Percentiles rank a stretch among this genome's conserved stretches.
Evolutionary conservation across 495 filamentous ascomycete species (phyloP).

Genomic region (Achaetomiella virescens): DNA sequence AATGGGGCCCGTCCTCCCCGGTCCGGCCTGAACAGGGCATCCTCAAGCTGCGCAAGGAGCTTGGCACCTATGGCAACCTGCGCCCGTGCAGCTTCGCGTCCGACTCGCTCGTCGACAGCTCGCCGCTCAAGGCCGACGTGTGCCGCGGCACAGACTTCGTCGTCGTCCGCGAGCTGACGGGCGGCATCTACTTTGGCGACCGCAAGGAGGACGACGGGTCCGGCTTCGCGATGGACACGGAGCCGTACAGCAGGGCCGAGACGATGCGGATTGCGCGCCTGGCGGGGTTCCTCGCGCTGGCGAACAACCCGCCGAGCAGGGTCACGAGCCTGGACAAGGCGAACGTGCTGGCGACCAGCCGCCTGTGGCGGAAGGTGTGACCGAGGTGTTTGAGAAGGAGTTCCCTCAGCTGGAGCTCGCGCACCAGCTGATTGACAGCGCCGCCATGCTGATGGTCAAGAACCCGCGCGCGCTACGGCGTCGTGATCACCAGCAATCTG

Average conservation of each 20-base stretch:
- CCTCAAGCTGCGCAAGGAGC: conserved; percentile 86
- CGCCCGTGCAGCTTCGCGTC: conserved; percentile 96
- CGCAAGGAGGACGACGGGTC: conserved; percentile 75
- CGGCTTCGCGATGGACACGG: conserved; percentile 78
- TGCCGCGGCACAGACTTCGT: conserved; percentile 89
- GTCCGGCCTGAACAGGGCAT: conserved; percentile 94
- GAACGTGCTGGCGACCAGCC: conserved; percentile 85
- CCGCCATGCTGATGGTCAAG: conserved; percentile 97
- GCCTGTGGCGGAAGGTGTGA: conserved; percentile 86
- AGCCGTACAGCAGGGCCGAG: conserved; percentile 81
- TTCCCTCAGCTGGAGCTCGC: conserved; percentile 79
- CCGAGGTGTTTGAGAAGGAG: conserved; percentile 75
- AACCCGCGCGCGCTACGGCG: conserved; percentile 83
- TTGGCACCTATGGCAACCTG: conserved; percentile 93
- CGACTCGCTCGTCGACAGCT: conserved; percentile 76
- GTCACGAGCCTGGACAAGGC: conserved; percentile 95
- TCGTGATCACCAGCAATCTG: conserved; percentile 89
- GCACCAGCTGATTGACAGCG: conserved; percentile 92
- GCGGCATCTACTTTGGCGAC: conserved; percentile 96
- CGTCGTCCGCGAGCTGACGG: conserved; percentile 90
- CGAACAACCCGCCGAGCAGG: conserved; percentile 69
- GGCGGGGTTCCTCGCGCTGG: conserved; percentile 74
- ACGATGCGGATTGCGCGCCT: conserved; percentile 85
- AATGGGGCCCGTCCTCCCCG: conserved; percentile 83
- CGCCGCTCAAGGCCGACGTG: conserved; percentile 80